Base-by-base conservation (phyloP, 208 protist genomes). In the Naegleria fowleri region DNA sequence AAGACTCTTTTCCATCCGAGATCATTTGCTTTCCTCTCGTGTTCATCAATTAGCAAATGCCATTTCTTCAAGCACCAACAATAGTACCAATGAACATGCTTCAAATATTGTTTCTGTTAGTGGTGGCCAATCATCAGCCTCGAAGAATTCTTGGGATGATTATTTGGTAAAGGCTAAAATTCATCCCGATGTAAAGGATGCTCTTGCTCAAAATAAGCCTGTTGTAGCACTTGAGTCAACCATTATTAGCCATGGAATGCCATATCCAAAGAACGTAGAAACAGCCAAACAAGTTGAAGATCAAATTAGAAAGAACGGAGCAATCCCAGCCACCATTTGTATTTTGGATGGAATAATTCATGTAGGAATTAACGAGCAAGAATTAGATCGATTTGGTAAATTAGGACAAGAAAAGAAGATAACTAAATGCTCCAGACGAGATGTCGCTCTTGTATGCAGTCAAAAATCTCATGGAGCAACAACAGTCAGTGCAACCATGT, bases 271-370 rank as follows among this genome's bases (percentile, higher is more conserved):
- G 39, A 98, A 98, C 88, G 55, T 97, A 25, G 79, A 96, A 75
- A 95, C 93, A 2, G 96, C 96, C 3, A 83, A 75, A 2, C 79
- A 90, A 0, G 94, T 98, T 0, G 97, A 98, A 92, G 67, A 90
- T 15, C 91, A 96, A 40, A 91, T 98, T 6, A 90, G 96, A 51
- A 85, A 91, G 19, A 51, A 94, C 59, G 97, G 97, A 36, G 96
- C 95, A 36, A 90, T 96, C 15, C 97, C 97, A 25, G 97, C 97
- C 11, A 98, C 97, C 6, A 97, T 98, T 86, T 97, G 95, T 33
- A 90, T 98, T 39, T 48, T 98, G 0, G 92, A 97, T 88, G 97
- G 97, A 25, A 75, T 91, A 0, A 91, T 97, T 39, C 91, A 94
- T 38, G 91, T 98, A 33, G 97, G 97, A 75, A 48, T 97, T 11